Evolutionary conservation across 306 rosid species (phyloP).

Genomic region (Alnus glutinosa): DNA sequence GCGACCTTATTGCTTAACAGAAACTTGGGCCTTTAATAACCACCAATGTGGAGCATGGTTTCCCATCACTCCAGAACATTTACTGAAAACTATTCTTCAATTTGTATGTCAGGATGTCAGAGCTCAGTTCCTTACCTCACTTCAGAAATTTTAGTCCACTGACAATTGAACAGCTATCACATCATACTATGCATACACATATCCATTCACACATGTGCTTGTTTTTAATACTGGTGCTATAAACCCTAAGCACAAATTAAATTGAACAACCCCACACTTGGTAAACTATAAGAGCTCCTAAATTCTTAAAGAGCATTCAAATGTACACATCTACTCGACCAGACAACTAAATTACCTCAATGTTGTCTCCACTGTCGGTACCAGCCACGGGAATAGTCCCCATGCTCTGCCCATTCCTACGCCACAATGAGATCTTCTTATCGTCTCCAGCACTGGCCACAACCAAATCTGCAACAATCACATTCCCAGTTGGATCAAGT

Average conservation of each 20-base stretch:
- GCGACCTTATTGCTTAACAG: background rate
- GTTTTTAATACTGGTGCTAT: conserved; percentile 1
- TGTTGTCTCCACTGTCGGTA: conserved; percentile 70
- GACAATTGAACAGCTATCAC: background rate
- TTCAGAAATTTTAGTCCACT: background rate
- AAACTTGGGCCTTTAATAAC: background rate
- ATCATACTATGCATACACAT: background rate
- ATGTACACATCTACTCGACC: conserved; percentile 5
- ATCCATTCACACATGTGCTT: background rate
- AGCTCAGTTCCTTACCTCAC: background rate
- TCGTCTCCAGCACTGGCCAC: conserved; percentile 99
- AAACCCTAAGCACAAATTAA: conserved; percentile 3
- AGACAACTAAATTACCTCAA: conserved; percentile 53
- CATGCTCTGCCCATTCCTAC: conserved; percentile 88
- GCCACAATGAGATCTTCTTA: conserved; percentile 88
- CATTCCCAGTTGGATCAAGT: conserved; percentile 17
- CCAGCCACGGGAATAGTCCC: conserved; percentile 93
- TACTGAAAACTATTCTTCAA: background rate
- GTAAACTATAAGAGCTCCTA: background rate
- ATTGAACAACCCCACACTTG: background rate
- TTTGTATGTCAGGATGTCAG: background rate
- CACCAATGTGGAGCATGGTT: background rate
- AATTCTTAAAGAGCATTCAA: background rate
- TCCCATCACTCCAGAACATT: background rate
- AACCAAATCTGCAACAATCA: conserved; percentile 68